Conservation (phyloP, 225 moss, liverwort and hornwort species). For the Sphagnum tenellum region DNA sequence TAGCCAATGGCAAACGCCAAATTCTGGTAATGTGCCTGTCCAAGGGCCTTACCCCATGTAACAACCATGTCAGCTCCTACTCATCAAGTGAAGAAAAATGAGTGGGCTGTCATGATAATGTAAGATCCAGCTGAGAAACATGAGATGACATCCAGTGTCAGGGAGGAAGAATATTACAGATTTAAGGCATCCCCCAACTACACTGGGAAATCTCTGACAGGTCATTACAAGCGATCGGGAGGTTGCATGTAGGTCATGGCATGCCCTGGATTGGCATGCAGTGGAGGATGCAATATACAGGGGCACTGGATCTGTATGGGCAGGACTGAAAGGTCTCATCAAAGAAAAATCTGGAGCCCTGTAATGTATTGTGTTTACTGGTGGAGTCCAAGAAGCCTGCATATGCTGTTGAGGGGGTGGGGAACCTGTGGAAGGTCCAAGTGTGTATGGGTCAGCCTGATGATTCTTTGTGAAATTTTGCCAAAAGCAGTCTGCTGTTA, state of each 20-base stretch:
- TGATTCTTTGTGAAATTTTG: no score
- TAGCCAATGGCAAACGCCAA: no score
- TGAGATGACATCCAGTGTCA: no score
- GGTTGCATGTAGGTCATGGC: slow-evolving; percentile 81
- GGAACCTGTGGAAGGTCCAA: slow-evolving; percentile 84
- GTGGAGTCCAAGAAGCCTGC: slow-evolving; percentile 68
- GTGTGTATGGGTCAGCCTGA: slow-evolving; percentile 34
- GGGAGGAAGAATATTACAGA: no score
- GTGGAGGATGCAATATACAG: slow-evolving; percentile 94
- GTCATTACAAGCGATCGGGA: slow-evolving; percentile 22
- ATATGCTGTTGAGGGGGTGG: slow-evolving; percentile 73
- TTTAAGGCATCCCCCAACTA: no score
- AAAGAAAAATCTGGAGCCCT: slow-evolving; percentile 58
- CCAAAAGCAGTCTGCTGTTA: slow-evolving; percentile 20
- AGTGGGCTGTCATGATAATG: no score
- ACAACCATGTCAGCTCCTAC: no score
- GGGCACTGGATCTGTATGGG: slow-evolving; percentile 73
- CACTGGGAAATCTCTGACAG: no score
- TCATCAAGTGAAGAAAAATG: no score
- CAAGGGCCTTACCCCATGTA: no score
- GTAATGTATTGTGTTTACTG: slow-evolving; percentile 63
- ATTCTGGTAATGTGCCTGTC: no score
- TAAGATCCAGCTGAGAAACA: no score
- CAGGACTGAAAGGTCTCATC: slow-evolving; percentile 60
- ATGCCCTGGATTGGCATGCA: slow-evolving; percentile 75